A percentile compares a stretch with the other conserved stretches of the same genome.
These are phyloP conservation scores for Neurospora sp. DNA, from an alignment of 495 filamentous ascomycete genomes.

Conservation along the genomic window DNA sequence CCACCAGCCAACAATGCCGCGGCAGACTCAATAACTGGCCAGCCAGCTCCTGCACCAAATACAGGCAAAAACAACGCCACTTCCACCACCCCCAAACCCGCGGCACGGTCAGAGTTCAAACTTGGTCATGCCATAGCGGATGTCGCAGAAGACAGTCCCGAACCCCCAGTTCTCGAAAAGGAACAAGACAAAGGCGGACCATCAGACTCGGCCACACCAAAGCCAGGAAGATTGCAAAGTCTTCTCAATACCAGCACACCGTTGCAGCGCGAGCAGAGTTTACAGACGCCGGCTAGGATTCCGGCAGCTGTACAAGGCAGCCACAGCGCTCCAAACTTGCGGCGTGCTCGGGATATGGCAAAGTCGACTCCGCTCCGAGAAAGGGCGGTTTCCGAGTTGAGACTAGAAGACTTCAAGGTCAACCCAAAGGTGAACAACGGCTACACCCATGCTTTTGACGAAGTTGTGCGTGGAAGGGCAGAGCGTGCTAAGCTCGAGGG, in stretches of 20 bases:
- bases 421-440: constrained; percentile 69
- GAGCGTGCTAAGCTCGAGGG: constrained; percentile 69
- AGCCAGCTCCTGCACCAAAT: neutral
- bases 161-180: neutral
- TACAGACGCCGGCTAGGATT: neutral
- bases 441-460: constrained; percentile 59
- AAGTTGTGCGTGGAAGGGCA: constrained; percentile 63
- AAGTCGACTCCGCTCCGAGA: constrained; percentile 37
- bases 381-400: constrained; percentile 41
- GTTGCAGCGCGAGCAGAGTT: neutral
- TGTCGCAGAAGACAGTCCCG: neutral
- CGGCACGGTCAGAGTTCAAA: neutral
- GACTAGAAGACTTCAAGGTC: constrained; percentile 67
- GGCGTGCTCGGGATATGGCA: constrained; percentile 5
- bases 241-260: constrained; percentile 6
- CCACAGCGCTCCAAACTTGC: neutral
- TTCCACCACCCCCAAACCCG: neutral
- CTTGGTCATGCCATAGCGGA: neutral
- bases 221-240: constrained; percentile 2
- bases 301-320: neutral
- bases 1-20: neutral
- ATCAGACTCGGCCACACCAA: neutral
- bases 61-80: neutral
- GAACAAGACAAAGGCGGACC: neutral
- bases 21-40: neutral